Conservation (phyloP, 2,329 filamentous ascomycete genomes). For the Fusarium sp. region DNA sequence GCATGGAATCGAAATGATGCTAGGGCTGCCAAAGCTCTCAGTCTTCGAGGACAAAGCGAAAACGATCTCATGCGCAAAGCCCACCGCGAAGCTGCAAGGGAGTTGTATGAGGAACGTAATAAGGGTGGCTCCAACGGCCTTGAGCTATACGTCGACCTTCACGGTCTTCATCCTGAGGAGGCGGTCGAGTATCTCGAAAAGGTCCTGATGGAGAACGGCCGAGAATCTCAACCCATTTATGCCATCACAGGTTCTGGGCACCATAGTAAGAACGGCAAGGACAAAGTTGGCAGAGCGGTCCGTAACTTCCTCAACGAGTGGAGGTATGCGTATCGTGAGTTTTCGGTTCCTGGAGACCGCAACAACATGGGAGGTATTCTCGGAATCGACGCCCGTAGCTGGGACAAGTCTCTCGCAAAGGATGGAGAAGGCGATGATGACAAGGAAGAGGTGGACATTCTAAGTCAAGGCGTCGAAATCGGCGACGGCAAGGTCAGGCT, state of each 20-base stretch:
- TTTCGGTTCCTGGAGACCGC: constrained; percentile 93
- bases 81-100: constrained; percentile 90
- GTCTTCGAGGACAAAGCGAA: constrained; percentile 92
- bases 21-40: constrained; percentile 92
- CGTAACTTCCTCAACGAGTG: constrained; percentile 93
- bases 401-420: constrained; percentile 69
- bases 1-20: constrained; percentile 99
- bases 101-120: constrained; percentile 94
- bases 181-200: constrained; percentile 93
- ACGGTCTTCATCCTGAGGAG: constrained; percentile 98
- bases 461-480: constrained; percentile 74
- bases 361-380: constrained; percentile 82
- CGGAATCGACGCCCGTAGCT: constrained; percentile 74
- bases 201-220: constrained; percentile 83
- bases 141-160: constrained; percentile 94
- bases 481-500: constrained; percentile 74
- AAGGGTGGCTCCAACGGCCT: constrained; percentile 68
- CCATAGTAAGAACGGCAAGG: constrained; percentile 98
- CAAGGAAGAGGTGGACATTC: constrained; percentile 64
- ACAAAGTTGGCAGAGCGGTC: constrained; percentile 96
- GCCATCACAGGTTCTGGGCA: constrained; percentile 97
- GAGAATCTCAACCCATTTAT: constrained; percentile 81
- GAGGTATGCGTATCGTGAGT: constrained; percentile 95
- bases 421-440: constrained; percentile 57
- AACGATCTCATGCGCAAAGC: constrained; percentile 98